A percentile compares a stretch with the other conserved stretches of the same genome.
Conservation (phyloP, 768 basidiomycete species). For the Pisolithus microcarpus region DNA sequence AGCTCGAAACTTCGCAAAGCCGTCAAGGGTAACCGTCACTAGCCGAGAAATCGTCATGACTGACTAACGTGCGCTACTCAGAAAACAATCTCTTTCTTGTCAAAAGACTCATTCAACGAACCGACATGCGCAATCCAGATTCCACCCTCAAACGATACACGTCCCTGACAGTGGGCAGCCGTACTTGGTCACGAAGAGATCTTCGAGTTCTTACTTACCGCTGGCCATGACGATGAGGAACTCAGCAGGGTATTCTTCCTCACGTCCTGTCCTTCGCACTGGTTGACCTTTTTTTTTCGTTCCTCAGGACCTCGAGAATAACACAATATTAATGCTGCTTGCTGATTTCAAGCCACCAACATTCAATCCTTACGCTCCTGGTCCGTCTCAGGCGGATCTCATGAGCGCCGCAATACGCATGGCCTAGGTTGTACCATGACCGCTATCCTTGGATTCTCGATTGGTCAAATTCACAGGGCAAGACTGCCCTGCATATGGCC, state of each 20-base stretch:
- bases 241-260: slow-evolving; percentile 65
- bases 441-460: slow-evolving; percentile 83
- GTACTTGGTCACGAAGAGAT: slow-evolving; percentile 85
- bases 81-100: slow-evolving; percentile 95
- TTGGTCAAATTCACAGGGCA: slow-evolving; percentile 88
- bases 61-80: slow-evolving; percentile 29
- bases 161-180: slow-evolving; percentile 87
- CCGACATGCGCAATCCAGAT: slow-evolving; percentile 90
- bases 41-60: background rate
- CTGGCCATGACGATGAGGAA: slow-evolving; percentile 91
- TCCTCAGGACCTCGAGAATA: slow-evolving; percentile 79
- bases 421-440: slow-evolving; percentile 80
- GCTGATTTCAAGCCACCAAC: slow-evolving; percentile 65
- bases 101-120: slow-evolving; percentile 75
- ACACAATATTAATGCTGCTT: slow-evolving; percentile 90
- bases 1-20: slow-evolving; percentile 68
- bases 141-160: slow-evolving; percentile 68
- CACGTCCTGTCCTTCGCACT: slow-evolving; percentile 2
- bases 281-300: slow-evolving; percentile 12
- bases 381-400: slow-evolving; percentile 49
- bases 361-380: slow-evolving; percentile 39
- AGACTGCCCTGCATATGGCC: slow-evolving; percentile 84
- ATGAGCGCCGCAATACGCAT: slow-evolving; percentile 74
- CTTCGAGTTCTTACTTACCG: slow-evolving; percentile 81
- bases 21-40: slow-evolving; percentile 53